phyloP scores from a whole-genome alignment of 2,329 filamentous ascomycete species.

The Colletotrichum siamense region DNA sequence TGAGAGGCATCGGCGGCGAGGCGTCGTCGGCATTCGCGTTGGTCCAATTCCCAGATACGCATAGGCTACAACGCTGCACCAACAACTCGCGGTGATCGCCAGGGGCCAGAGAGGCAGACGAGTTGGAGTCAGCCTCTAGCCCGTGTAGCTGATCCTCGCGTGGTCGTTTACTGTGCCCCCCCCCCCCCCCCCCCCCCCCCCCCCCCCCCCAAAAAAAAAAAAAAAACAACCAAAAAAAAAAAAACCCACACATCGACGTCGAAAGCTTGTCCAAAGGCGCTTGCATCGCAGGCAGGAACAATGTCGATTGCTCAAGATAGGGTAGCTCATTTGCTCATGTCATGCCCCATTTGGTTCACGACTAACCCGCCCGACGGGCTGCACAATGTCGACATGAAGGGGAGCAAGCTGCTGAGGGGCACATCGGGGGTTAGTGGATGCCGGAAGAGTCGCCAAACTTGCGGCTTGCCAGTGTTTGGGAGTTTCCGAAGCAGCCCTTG shows the following conservation, averaged over 20 bases:
- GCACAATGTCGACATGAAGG: neutral
- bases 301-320: neutral
- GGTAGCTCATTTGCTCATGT: neutral
- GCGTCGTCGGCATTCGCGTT: neutral
- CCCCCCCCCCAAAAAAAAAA: no score
- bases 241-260: neutral
- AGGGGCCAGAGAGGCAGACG: neutral
- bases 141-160: neutral
- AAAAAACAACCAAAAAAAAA: neutral
- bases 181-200: no score
- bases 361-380: neutral
- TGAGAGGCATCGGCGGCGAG: neutral
- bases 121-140: neutral
- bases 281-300: neutral
- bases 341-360: neutral
- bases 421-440: neutral
- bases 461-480: neutral
- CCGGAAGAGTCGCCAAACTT: neutral
- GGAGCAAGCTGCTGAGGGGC: neutral
- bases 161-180: neutral
- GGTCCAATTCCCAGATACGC: neutral
- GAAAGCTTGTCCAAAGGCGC: neutral
- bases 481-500: conserved; percentile 3
- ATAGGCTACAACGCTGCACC: neutral
- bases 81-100: neutral